These are phyloP conservation scores for Chlamydomonas schloesseri DNA, from an alignment of 139 green algal genomes.

Conservation along the genomic window DNA sequence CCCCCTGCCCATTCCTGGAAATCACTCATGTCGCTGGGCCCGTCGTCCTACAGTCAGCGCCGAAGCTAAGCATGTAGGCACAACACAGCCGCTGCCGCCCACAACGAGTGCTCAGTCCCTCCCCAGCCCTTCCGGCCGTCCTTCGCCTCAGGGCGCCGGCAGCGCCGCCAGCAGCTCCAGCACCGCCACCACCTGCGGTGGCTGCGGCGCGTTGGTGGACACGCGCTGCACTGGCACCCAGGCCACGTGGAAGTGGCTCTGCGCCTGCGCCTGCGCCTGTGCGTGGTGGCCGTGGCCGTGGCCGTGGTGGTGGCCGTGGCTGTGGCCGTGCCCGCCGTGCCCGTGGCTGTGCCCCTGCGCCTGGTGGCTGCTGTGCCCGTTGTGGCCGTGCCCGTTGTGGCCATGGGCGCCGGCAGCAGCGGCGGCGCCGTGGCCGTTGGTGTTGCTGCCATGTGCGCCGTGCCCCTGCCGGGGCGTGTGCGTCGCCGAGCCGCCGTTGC, in stretches of 20 bases:
- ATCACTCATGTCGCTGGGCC: no score
- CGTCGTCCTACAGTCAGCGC: no score
- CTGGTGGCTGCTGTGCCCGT: not conserved
- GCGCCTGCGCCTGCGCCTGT: not conserved
- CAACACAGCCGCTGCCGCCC: no score
- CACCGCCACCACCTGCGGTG: constrained; percentile 9
- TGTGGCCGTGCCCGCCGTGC: not conserved
- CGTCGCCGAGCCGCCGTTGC: no score
- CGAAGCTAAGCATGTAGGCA: no score
- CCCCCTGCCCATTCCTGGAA: no score
- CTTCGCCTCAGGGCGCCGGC: not conserved
- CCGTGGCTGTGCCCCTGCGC: not conserved
- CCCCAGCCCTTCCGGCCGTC: no score
- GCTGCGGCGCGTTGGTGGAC: constrained; percentile 26
- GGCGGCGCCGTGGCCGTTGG: no score
- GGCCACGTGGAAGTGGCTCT: constrained; percentile 30
- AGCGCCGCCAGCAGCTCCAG: constrained; percentile 46
- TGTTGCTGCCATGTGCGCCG: not conserved
- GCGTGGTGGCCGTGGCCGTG: not conserved
- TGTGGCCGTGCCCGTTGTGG: no score
- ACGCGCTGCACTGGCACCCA: constrained; percentile 44
- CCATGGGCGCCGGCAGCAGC: not conserved
- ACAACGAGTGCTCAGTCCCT: no score
- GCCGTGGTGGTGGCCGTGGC: not conserved
- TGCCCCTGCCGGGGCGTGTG: not conserved